Conservation (phyloP, 129 eudicot species). For the Flaveria robusta region DNA sequence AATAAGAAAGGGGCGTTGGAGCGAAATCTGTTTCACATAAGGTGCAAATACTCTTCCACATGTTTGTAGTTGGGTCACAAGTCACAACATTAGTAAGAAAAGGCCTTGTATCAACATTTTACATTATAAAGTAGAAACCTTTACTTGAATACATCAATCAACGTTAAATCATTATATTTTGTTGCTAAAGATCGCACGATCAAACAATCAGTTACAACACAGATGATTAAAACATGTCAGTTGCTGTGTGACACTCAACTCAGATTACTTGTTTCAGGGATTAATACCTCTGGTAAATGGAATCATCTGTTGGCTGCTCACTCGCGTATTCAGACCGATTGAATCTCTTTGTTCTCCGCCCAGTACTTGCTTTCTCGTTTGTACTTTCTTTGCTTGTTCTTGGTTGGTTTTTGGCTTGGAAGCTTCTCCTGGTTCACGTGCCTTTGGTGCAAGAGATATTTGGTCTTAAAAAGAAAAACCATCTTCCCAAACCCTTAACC, state of each 20-base stretch:
- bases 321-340: not conserved
- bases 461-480: slow-evolving; percentile 65
- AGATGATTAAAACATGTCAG: not conserved
- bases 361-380: slow-evolving; percentile 47
- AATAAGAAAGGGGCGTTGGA: too few species aligned
- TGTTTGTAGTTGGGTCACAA: too few species aligned
- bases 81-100: too few species aligned
- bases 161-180: not conserved
- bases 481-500: slow-evolving; percentile 62
- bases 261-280: not conserved
- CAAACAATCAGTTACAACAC: too few species aligned
- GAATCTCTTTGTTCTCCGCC: slow-evolving; percentile 42
- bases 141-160: not conserved
- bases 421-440: slow-evolving; percentile 77
- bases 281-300: not conserved
- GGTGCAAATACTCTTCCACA: too few species aligned
- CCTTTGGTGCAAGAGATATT: slow-evolving; percentile 90
- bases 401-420: slow-evolving; percentile 92
- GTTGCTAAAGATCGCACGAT: not conserved
- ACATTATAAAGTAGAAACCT: too few species aligned
- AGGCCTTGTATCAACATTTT: too few species aligned
- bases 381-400: slow-evolving; percentile 45
- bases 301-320: not conserved
- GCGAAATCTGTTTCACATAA: too few species aligned
- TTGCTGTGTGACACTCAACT: not conserved